These are phyloP conservation scores for Trichocomaceae sp. DNA, from an alignment of 2,329 filamentous ascomycete genomes.

Conservation along the genomic window DNA sequence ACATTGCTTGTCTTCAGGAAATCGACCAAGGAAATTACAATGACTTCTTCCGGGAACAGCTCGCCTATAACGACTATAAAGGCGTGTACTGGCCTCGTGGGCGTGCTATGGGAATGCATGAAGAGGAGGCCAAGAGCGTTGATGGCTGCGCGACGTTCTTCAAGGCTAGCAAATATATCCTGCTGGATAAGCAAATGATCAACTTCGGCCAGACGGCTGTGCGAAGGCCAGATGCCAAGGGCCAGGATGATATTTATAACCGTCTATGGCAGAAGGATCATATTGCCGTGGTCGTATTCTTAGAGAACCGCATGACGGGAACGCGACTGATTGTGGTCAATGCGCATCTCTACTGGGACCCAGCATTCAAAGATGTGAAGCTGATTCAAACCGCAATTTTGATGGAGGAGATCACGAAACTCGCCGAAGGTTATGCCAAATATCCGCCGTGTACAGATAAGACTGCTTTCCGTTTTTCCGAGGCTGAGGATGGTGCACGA, in stretches of 20 bases:
- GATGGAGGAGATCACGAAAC: conserved; percentile 82
- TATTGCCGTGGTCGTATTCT: conserved; percentile 83
- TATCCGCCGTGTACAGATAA: conserved; percentile 79
- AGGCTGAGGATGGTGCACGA: conserved; percentile 40
- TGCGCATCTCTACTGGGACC: conserved; percentile 93
- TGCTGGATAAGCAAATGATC: conserved; percentile 89
- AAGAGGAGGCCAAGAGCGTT: conserved; percentile 80
- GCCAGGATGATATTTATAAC: conserved; percentile 96
- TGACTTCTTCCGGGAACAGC: conserved; percentile 78
- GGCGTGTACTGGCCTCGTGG: conserved; percentile 89
- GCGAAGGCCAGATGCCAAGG: conserved; percentile 93
- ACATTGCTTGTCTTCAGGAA: conserved; percentile 90
- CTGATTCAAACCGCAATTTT: conserved; percentile 91
- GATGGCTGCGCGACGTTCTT: conserved; percentile 97
- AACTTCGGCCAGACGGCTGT: conserved; percentile 90
- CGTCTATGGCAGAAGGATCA: conserved; percentile 98
- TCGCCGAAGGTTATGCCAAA: conserved; percentile 77
- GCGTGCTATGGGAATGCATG: conserved; percentile 82
- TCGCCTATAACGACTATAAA: conserved; percentile 85
- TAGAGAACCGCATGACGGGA: conserved; percentile 88
- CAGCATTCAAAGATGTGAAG: conserved; percentile 85
- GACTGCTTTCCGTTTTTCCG: conserved; percentile 45
- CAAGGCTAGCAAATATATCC: conserved; percentile 88
- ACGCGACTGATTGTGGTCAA: conserved; percentile 88
- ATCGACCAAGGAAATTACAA: conserved; percentile 88